Evolutionary conservation across 2,329 filamentous ascomycete species (phyloP).

Genomic region (Bisporella sp.): DNA sequence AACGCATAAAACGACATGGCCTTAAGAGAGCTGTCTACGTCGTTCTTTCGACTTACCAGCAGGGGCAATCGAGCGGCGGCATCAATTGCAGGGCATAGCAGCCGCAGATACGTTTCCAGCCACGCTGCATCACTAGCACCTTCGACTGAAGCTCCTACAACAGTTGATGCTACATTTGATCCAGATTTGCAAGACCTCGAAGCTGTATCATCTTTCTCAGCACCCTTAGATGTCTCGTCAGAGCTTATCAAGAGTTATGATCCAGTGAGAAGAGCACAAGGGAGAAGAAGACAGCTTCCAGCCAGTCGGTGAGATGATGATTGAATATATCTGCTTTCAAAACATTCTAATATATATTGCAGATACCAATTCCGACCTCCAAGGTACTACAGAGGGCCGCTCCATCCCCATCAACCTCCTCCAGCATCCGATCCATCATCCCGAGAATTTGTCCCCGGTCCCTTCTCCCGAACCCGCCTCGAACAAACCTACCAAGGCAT

Average conservation of each 20-base stretch:
- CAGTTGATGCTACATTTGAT: slow-evolving; percentile 10
- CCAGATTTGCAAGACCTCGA: slow-evolving; percentile 36
- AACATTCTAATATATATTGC: slow-evolving; percentile 7
- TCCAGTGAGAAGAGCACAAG: slow-evolving; percentile 37
- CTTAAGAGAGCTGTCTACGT: slow-evolving; percentile 24
- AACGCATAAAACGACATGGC: slow-evolving; percentile 19
- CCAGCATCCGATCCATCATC: slow-evolving; percentile 79
- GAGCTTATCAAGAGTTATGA: slow-evolving; percentile 37
- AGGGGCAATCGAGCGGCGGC: slow-evolving; percentile 16
- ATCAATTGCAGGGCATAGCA: neutral
- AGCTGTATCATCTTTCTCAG: slow-evolving; percentile 34
- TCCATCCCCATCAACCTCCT: slow-evolving; percentile 91
- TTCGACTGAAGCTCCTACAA: slow-evolving; percentile 17
- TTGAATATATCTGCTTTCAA: neutral
- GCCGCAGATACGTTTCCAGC: too few relatives aligned
- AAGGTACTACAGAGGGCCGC: slow-evolving; percentile 87
- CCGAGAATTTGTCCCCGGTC: slow-evolving; percentile 81
- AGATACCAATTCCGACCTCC: slow-evolving; percentile 95
- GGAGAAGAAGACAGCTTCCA: slow-evolving; percentile 31
- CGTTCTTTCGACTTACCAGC: slow-evolving; percentile 19
- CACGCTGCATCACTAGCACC: neutral
- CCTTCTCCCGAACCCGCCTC: slow-evolving; percentile 80
- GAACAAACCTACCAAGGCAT: slow-evolving; percentile 87
- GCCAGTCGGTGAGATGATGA: slow-evolving; percentile 30
- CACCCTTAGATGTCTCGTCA: slow-evolving; percentile 26